Base-by-base conservation (phyloP, 306 rosid genomes). In the Cucumis cinereus region DNA sequence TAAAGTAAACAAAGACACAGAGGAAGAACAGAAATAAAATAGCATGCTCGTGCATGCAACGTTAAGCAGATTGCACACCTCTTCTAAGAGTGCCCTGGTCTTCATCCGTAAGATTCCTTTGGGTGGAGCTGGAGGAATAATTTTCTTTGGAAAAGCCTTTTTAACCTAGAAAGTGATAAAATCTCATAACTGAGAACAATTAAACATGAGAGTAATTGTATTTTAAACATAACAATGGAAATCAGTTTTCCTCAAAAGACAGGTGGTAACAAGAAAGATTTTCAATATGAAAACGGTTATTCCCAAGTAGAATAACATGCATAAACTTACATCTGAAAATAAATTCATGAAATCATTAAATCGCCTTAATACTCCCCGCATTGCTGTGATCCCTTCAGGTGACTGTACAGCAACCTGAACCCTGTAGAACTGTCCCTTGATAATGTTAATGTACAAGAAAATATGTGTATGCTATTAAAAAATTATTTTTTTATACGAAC, bases 381-480 rank as follows among this genome's bases (percentile, higher is more conserved):
- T 59, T 26, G 86, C 80, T 52, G 99, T 92, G 78, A 87, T 77
- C 61, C 76, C 76, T 14, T 72, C 76, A 30, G 60, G 93, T 79
- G 98, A 92, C 84, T 95, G 99, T 76, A 95, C 73, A 77, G 96
- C 98, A 84, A 95, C 92, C 84, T 92, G 96, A 77, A 95, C 88
- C 98, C 98, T 95, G 92, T 92, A 95, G 88, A 95, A 95, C 99
- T 95, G 99, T 84, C 87, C 91, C 86, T 75, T 81, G 63, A 87
- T 78, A 86, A 83, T 87, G 94, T 91, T 85, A 91, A 82, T 10
- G 60, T 54, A 19, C 61, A 72, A 72, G 28, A 16, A 72, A 72
- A 28, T 10, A 52, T 67, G 53, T 78, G 79, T 50, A 76, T 16
- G 76, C 76, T 49, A 71, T 49, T 26, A 71, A 45, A 13, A 4